A percentile compares a stretch with the other conserved stretches of the same genome.
These are phyloP conservation scores for Chlamydomonas asymmetrica DNA, from an alignment of 139 green algal species.

Conservation along the genomic window DNA sequence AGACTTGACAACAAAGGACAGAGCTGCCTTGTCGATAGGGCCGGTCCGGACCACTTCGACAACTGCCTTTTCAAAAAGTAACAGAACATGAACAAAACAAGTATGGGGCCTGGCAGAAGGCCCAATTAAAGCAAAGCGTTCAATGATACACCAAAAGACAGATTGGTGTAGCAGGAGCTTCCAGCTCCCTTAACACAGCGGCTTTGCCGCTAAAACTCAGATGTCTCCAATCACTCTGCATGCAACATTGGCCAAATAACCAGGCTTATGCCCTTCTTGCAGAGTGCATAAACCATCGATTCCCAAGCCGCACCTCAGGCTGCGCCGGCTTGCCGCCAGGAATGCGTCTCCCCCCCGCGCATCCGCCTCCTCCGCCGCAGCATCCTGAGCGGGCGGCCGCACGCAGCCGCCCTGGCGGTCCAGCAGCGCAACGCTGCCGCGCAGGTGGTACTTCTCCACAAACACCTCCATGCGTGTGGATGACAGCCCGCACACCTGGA, in stretches of 20 bases:
- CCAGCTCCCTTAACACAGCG: background rate
- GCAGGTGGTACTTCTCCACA: slow-evolving; percentile 59
- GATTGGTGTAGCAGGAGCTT: background rate
- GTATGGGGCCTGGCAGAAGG: background rate
- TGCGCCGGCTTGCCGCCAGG: slow-evolving; percentile 16
- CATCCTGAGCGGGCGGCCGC: slow-evolving; percentile 21
- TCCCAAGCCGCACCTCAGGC: slow-evolving; percentile 28
- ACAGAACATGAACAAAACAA: no score
- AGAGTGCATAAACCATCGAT: no score
- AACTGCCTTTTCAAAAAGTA: no score
- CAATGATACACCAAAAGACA: background rate
- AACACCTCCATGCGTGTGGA: slow-evolving; percentile 51
- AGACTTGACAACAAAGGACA: no score
- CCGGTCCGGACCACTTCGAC: no score
- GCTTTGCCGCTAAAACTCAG: background rate
- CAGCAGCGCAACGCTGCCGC: slow-evolving; percentile 39
- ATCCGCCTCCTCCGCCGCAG: background rate
- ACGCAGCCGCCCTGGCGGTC: slow-evolving; percentile 42
- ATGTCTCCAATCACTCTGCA: background rate
- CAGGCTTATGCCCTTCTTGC: no score
- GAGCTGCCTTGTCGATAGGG: no score
- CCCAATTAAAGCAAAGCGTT: background rate
- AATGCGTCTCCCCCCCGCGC: slow-evolving; percentile 45
- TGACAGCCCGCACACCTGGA: slow-evolving; percentile 14
- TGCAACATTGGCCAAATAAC: no score